Base-by-base conservation (phyloP, 371 early-diverging fungal species). In the Syncephalis fuscata region DNA sequence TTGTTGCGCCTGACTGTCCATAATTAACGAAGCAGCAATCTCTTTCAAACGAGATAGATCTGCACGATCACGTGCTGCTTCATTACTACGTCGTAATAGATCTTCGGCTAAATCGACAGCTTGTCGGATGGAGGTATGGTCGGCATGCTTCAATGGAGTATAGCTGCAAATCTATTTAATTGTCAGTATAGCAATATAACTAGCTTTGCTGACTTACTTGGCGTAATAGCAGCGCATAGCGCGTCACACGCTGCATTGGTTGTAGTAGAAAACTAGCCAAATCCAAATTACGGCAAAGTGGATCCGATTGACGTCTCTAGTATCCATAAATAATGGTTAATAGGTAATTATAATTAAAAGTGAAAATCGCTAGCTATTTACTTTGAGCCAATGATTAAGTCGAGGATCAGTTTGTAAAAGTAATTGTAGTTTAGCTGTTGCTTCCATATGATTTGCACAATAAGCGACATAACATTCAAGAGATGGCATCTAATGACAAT, bases 241-340 rank as follows among this genome's bases (percentile, higher is more conserved):
- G 67, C 26, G 90, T 92, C 25, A 96, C 81, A 38, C 97, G 75
- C 59, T 96, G 95, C 63, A 93, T 78, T 4, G 97, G 97, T 36
- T 85, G 71, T 25, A 96, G 65, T 49, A 95, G 61, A 54, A 84
- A 95, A 39, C 86, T 82, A 11, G 80, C 76, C 2, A 95, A 69
- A 39, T 88, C 86, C 45, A 95, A 58, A 9, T 74, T 68, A 5
- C 87, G 78, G 58, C 88, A 90, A 39, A 74, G 66, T 0, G 82
- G 78, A 65, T 78, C 63, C 48, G 69, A 66, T 57, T 77, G 63
- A 45, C 73, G 57, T 17, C 64, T 60, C 73, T 70, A 58, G 19
- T n/a, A n/a, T n/a, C n/a, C n/a, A n/a, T n/a, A n/a, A n/a, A n/a
- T n/a, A n/a, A n/a, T n/a, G n/a, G n/a, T n/a, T n/a, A n/a, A n/a